Percentiles rank a stretch among this genome's conserved stretches.
Evolutionary conservation across 139 green algal species (phyloP).

Genomic region (Picochlorum sp.): DNA sequence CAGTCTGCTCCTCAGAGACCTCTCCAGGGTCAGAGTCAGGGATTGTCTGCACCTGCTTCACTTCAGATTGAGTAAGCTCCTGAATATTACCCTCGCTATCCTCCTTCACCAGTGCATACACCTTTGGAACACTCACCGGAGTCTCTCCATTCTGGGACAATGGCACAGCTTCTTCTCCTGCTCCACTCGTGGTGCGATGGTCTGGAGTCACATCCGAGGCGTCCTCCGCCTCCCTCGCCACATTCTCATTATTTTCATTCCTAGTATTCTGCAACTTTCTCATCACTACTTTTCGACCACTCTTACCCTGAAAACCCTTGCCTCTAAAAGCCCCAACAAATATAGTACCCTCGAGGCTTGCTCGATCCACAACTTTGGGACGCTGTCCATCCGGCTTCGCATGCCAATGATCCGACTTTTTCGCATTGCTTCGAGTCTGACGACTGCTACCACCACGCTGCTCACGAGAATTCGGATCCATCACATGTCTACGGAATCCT

Average conservation of each 20-base stretch:
- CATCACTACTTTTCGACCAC: background rate
- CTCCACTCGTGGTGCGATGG: constrained; percentile 7
- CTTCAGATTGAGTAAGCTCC: constrained; percentile 15
- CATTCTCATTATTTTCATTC: constrained; percentile 3
- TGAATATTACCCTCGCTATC: constrained; percentile 11
- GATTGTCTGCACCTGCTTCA: background rate
- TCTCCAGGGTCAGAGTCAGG: too few relatives aligned
- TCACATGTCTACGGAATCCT: constrained; percentile 33
- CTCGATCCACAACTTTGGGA: constrained; percentile 33
- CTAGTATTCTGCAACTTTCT: constrained; percentile 8
- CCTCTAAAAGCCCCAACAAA: constrained; percentile 41
- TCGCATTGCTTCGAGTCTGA: background rate
- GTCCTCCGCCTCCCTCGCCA: constrained; percentile 13
- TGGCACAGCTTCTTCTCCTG: background rate
- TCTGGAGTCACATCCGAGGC: constrained; percentile 6
- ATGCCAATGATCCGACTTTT: background rate
- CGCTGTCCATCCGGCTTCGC: constrained; percentile 22
- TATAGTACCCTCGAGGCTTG: constrained; percentile 21
- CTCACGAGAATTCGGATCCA: background rate
- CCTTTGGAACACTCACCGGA: background rate
- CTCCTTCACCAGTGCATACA: constrained; percentile 11
- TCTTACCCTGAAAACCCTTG: constrained; percentile 25
- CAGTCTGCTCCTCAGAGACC: too few relatives aligned
- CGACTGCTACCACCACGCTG: constrained; percentile 1
- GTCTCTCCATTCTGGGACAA: background rate